These are phyloP conservation scores for Bipolaris cookei DNA, from an alignment of 2,329 filamentous ascomycete species.

Conservation along the genomic window DNA sequence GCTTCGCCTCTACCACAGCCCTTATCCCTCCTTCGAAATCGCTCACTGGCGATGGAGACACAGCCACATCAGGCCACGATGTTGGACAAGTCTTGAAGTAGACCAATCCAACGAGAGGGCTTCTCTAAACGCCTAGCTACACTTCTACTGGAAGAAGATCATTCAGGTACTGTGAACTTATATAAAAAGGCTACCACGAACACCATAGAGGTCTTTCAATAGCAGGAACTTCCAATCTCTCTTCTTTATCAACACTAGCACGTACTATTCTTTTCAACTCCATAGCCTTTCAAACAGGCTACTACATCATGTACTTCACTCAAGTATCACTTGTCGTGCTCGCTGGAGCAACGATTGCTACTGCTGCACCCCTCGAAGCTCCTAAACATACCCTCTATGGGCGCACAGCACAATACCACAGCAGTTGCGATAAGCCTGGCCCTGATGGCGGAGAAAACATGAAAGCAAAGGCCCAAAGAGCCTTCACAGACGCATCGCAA, in stretches of 20 bases:
- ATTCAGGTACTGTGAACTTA: conserved; percentile 8
- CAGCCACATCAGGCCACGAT: too few species aligned
- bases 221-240: not conserved
- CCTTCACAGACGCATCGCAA: not conserved
- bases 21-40: too few species aligned
- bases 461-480: not conserved
- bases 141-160: not conserved
- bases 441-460: not conserved
- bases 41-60: too few species aligned
- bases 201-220: conserved; percentile 7
- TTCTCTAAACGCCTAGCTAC: not conserved
- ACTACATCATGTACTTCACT: conserved; percentile 10
- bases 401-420: not conserved
- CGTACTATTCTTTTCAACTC: not conserved
- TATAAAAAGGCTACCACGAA: conserved; percentile 14
- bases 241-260: not conserved
- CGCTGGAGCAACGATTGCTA: not conserved
- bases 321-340: not conserved
- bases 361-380: not conserved
- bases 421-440: not conserved
- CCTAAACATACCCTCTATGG: not conserved
- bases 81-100: not conserved
- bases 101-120: not conserved
- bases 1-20: too few species aligned
- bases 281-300: not conserved